A percentile compares a stretch with the other conserved stretches of the same genome.
These are phyloP conservation scores for Pleurotus pulmonarius DNA, from an alignment of 768 basidiomycete species.

Conservation along the genomic window DNA sequence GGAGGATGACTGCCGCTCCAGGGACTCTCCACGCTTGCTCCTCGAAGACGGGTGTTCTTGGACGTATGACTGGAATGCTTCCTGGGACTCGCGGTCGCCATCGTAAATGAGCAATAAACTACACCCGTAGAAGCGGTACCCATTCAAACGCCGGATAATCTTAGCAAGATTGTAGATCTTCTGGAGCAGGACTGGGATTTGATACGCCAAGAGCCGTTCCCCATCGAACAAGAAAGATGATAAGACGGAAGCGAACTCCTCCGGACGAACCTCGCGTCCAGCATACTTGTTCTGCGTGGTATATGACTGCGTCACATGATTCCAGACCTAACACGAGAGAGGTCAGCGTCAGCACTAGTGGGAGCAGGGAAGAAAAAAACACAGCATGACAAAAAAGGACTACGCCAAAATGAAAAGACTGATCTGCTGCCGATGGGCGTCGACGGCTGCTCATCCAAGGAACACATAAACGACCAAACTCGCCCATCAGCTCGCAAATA, in stretches of 20 bases:
- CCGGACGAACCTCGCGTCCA: slow-evolving; percentile 84
- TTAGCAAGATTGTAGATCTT: slow-evolving; percentile 93
- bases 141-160: slow-evolving; percentile 83
- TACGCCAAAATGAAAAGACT: neutral
- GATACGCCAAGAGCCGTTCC: slow-evolving; percentile 77
- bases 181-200: slow-evolving; percentile 87
- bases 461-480: neutral
- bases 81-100: slow-evolving; percentile 87
- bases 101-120: slow-evolving; percentile 97
- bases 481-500: neutral
- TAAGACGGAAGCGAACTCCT: slow-evolving; percentile 81
- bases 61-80: slow-evolving; percentile 57
- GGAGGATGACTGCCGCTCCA: slow-evolving; percentile 50
- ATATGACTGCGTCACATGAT: slow-evolving; percentile 78
- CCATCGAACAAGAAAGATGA: slow-evolving; percentile 85
- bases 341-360: slow-evolving; percentile 2
- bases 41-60: slow-evolving; percentile 65
- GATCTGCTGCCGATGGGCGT: neutral
- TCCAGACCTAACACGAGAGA: slow-evolving; percentile 73
- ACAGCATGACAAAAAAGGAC: slow-evolving; percentile 2
- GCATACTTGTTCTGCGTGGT: slow-evolving; percentile 94
- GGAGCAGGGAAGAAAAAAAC: slow-evolving; percentile 9
- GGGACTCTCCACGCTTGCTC: slow-evolving; percentile 74
- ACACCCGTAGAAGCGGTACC: slow-evolving; percentile 99
- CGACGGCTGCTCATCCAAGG: neutral